These are phyloP conservation scores for Myxozyma geophila DNA, from an alignment of 805 yeast genomes.

Conservation along the genomic window DNA sequence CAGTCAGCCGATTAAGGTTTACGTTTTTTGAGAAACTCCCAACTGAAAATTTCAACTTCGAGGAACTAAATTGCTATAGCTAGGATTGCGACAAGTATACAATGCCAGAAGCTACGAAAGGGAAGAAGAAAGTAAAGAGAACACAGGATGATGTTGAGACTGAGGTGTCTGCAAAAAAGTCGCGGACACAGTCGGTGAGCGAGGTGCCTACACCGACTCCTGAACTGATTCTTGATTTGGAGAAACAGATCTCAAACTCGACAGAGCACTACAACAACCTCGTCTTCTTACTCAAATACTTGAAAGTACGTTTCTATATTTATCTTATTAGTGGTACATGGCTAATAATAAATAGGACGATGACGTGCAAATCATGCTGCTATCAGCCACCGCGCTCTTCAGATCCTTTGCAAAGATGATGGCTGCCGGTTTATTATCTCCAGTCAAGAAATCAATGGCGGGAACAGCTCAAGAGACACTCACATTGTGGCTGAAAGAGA, in stretches of 20 bases:
- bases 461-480: slow-evolving; percentile 51
- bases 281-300: slow-evolving; percentile 52
- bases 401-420: slow-evolving; percentile 57
- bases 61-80: not conserved
- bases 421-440: slow-evolving; percentile 49
- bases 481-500: slow-evolving; percentile 65
- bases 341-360: slow-evolving; percentile 20
- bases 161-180: not conserved
- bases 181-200: not conserved
- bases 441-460: slow-evolving; percentile 46
- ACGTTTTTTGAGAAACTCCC: slow-evolving; percentile 7
- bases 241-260: slow-evolving; percentile 42
- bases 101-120: slow-evolving; percentile 17
- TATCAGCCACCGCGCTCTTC: slow-evolving; percentile 47
- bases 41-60: slow-evolving; percentile 6
- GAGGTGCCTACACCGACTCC: slow-evolving; percentile 20
- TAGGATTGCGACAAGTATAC: not conserved
- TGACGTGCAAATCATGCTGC: slow-evolving; percentile 32
- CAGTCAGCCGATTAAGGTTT: not conserved
- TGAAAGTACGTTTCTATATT: slow-evolving; percentile 36
- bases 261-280: slow-evolving; percentile 62
- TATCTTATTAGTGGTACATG: not conserved
- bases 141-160: not conserved
- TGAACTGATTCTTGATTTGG: slow-evolving; percentile 29
- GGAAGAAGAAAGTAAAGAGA: slow-evolving; percentile 9